Evolutionary conservation across 768 basidiomycete species (phyloP).

Genomic region (Lentinula aciculospora): DNA sequence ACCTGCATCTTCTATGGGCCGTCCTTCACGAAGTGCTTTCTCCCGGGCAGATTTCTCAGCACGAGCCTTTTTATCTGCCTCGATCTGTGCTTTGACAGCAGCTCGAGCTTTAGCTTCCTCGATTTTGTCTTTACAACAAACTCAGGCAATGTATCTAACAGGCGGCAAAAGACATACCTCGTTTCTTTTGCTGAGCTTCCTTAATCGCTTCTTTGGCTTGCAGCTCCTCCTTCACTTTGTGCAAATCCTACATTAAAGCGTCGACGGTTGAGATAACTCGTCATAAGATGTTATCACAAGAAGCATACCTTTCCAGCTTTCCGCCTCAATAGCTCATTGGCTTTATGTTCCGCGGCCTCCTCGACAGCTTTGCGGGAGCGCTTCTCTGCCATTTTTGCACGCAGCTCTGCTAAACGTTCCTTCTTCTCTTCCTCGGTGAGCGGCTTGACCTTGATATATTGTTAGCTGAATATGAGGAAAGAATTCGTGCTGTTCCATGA

Average conservation of each 20-base stretch:
- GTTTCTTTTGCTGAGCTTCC: conserved; percentile 76
- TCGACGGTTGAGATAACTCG: neutral
- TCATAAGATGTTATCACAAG: neutral
- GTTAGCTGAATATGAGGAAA: neutral
- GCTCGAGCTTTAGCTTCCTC: conserved; percentile 84
- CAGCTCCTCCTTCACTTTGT: conserved; percentile 68
- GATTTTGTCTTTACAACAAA: conserved; percentile 63
- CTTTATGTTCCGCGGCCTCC: conserved; percentile 67
- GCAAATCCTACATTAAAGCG: conserved; percentile 50
- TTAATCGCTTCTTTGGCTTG: conserved; percentile 75
- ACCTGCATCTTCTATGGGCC: conserved; percentile 29
- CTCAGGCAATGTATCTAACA: neutral
- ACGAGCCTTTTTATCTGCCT: conserved; percentile 85
- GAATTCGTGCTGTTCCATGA: neutral
- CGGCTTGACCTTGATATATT: conserved; percentile 67
- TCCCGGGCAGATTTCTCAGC: conserved; percentile 86
- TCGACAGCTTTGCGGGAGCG: conserved; percentile 64
- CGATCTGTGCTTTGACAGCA: conserved; percentile 89
- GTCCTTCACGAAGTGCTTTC: conserved; percentile 86
- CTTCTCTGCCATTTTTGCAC: conserved; percentile 76
- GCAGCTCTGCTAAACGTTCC: conserved; percentile 72
- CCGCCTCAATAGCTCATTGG: conserved; percentile 73
- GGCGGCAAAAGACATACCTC: conserved; percentile 41
- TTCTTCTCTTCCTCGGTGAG: conserved; percentile 93
- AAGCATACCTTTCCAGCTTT: conserved; percentile 73